A percentile compares a stretch with the other conserved stretches of the same genome.
Conservation (phyloP, 495 filamentous ascomycete genomes). For the Aspergillus baeticus region DNA sequence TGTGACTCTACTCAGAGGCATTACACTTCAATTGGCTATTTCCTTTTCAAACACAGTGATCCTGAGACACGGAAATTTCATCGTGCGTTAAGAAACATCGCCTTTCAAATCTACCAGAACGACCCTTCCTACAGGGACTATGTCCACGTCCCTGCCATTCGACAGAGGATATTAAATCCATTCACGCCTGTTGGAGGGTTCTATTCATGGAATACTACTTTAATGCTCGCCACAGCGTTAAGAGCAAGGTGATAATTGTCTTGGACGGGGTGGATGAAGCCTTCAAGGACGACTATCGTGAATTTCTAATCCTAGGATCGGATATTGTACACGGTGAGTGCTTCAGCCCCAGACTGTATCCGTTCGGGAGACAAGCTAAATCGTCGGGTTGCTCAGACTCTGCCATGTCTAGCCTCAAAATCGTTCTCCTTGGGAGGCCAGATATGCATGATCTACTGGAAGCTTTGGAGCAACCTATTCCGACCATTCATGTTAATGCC, state of each 20-base stretch:
- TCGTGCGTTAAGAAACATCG: conserved; percentile 26
- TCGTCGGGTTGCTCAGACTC: not conserved
- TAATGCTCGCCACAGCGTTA: not conserved
- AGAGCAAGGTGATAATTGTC: not conserved
- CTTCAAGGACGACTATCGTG: not conserved
- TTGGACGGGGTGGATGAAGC: conserved; percentile 3
- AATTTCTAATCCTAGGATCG: not conserved
- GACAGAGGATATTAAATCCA: not conserved
- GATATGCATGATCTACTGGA: not conserved
- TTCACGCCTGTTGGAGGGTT: not conserved
- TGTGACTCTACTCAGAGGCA: not conserved
- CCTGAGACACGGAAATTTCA: conserved; percentile 24
- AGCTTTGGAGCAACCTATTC: not conserved
- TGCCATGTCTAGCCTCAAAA: not conserved
- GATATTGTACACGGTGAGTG: not conserved
- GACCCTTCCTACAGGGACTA: not conserved
- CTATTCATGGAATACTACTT: not conserved
- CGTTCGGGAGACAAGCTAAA: not conserved
- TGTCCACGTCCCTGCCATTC: not conserved
- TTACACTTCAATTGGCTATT: conserved; percentile 26
- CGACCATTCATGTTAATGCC: not conserved
- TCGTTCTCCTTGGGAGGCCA: conserved; percentile 1
- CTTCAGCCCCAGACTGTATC: not conserved
- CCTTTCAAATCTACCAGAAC: conserved; percentile 24
- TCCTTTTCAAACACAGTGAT: conserved; percentile 33